phyloP scores from a whole-genome alignment of 202 grass and related monocot species.

The Musa balbisiana region DNA sequence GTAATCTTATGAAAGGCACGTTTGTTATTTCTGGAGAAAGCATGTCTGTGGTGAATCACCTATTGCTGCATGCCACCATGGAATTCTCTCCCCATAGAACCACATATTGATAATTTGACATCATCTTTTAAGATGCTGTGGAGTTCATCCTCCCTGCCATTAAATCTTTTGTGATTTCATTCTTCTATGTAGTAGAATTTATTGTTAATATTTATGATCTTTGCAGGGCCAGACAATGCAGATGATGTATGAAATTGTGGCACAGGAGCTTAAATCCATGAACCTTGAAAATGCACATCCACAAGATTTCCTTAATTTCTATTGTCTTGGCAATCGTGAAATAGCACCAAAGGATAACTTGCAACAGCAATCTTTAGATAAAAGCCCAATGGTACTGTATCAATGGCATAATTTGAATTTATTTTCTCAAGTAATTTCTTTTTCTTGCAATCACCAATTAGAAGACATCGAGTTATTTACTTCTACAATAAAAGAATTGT shows the following conservation, averaged over 20 bases:
- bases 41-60: too few relatives aligned
- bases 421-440: neutral
- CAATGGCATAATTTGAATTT: neutral
- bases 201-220: neutral
- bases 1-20: too few relatives aligned
- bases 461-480: neutral
- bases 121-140: too few relatives aligned
- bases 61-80: neutral
- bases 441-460: neutral
- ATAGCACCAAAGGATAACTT: neutral
- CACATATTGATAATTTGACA: too few relatives aligned
- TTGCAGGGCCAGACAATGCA: slow-evolving; percentile 75
- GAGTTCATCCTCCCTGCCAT: too few relatives aligned
- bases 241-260: slow-evolving; percentile 90
- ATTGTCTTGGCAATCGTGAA: slow-evolving; percentile 35
- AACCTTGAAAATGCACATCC: slow-evolving; percentile 47
- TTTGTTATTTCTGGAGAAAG: too few relatives aligned
- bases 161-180: too few relatives aligned
- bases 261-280: slow-evolving; percentile 42
- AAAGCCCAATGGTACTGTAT: neutral
- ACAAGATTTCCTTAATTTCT: slow-evolving; percentile 95
- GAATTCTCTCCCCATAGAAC: neutral
- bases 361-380: neutral
- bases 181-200: too few relatives aligned
- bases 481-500: neutral